Conservation (phyloP, 805 yeast genomes). For the Limtongia smithiae region DNA sequence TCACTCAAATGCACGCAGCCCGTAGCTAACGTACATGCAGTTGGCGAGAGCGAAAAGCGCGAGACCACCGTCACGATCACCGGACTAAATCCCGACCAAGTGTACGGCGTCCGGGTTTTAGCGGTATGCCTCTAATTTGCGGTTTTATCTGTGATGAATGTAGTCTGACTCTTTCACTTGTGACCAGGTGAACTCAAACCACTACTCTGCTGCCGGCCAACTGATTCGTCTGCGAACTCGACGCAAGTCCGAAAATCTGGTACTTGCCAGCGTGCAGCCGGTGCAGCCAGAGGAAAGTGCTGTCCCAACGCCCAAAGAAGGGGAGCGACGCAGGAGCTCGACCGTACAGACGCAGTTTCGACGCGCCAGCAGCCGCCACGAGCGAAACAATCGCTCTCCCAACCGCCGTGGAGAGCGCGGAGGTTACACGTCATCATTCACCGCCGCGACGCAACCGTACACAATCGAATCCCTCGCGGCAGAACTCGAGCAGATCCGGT, state of each 20-base stretch:
- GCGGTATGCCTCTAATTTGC: conserved; percentile 31
- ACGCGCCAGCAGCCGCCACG: conserved; percentile 11
- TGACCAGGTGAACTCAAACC: conserved; percentile 27
- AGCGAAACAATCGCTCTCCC: conserved; percentile 13
- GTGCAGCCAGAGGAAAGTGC: conserved; percentile 9
- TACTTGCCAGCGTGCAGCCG: conserved; percentile 30
- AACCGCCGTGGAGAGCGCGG: conserved; percentile 4
- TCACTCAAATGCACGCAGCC: too few relatives aligned
- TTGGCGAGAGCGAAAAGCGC: conserved; percentile 37
- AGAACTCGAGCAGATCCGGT: conserved; percentile 38
- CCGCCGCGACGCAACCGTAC: conserved; percentile 32
- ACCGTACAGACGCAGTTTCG: conserved; percentile 19
- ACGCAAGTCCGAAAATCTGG: conserved; percentile 30
- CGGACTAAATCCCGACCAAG: conserved; percentile 36
- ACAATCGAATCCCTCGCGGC: conserved; percentile 37
- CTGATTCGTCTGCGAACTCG: conserved; percentile 34
- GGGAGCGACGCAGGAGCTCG: not conserved
- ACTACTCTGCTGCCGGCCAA: conserved; percentile 29
- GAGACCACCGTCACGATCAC: conserved; percentile 36
- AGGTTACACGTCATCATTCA: conserved; percentile 22
- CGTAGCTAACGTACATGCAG: too few relatives aligned
- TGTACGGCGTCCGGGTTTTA: conserved; percentile 36
- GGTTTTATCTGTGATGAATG: not conserved
- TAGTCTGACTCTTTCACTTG: too few relatives aligned
- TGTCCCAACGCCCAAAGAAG: not conserved